A percentile compares a stretch with the other conserved stretches of the same genome.
Evolutionary conservation across 108 stramenopile species (phyloP).

Genomic region (Schizochytrium sp.): DNA sequence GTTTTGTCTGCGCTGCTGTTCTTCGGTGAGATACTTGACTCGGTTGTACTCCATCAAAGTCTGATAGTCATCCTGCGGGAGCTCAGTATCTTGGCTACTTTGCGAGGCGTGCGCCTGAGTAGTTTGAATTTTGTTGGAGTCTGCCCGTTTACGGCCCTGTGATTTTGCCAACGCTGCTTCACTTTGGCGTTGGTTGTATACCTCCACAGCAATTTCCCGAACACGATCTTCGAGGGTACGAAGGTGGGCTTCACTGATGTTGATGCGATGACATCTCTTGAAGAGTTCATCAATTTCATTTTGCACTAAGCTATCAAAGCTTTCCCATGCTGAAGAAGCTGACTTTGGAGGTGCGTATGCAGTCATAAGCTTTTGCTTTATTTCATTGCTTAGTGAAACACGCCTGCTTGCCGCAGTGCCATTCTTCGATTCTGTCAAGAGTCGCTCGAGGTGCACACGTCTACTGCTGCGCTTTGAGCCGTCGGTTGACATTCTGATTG

Average conservation of each 20-base stretch:
- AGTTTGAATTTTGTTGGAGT: background rate
- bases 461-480: background rate
- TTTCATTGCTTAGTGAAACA: background rate
- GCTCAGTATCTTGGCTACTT: background rate
- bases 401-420: constrained; percentile 28
- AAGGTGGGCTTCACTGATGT: background rate
- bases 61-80: constrained; percentile 41
- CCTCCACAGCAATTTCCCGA: background rate
- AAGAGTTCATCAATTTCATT: background rate
- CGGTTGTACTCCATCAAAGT: constrained; percentile 20
- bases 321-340: background rate
- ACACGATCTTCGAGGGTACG: constrained; percentile 22
- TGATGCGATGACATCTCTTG: constrained; percentile 17
- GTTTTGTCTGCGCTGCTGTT: background rate
- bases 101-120: background rate
- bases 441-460: background rate
- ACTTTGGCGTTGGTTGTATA: background rate
- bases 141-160: background rate
- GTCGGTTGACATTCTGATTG: too few species aligned
- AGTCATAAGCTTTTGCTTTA: background rate
- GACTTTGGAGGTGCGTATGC: constrained; percentile 28
- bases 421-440: constrained; percentile 12
- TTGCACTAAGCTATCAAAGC: background rate
- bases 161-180: background rate
- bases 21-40: background rate